Conservation (phyloP, 2,329 filamentous ascomycete species). For the Paracoccidioides brasiliensis region DNA sequence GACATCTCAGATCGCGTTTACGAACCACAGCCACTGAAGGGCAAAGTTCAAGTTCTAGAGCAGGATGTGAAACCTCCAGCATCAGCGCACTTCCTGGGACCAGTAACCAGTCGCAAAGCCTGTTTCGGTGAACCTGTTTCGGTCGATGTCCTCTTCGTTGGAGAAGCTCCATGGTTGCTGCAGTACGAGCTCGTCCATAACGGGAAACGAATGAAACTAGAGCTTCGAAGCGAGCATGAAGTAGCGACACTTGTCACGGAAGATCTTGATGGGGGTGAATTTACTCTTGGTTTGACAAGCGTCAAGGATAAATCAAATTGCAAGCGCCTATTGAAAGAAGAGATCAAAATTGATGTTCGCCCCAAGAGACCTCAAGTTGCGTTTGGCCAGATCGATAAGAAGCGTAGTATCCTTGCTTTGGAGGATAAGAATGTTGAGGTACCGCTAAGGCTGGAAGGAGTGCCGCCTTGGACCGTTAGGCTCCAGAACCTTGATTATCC, state of each 20-base stretch:
- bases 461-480: constrained; percentile 67
- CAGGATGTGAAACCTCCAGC: constrained; percentile 91
- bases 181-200: constrained; percentile 91
- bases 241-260: constrained; percentile 63
- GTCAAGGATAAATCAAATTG: constrained; percentile 79
- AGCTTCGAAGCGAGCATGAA: constrained; percentile 49
- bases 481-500: constrained; percentile 56
- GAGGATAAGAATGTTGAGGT: constrained; percentile 62
- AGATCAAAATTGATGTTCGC: constrained; percentile 72
- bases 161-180: constrained; percentile 75
- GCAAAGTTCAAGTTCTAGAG: constrained; percentile 53
- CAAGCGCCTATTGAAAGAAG: constrained; percentile 72
- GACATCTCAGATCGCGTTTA: constrained; percentile 77
- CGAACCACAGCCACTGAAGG: constrained; percentile 47
- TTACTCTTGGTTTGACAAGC: constrained; percentile 71
- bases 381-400: constrained; percentile 77
- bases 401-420: constrained; percentile 58
- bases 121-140: constrained; percentile 74
- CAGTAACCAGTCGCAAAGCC: constrained; percentile 44
- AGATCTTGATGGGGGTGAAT: constrained; percentile 73
- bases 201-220: constrained; percentile 63
- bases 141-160: constrained; percentile 60
- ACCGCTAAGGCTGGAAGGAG: constrained; percentile 73
- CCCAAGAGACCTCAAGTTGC: constrained; percentile 75
- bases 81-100: constrained; percentile 54